phyloP scores from a whole-genome alignment of 1,139 yeast species.

The Candida tropicalis region DNA sequence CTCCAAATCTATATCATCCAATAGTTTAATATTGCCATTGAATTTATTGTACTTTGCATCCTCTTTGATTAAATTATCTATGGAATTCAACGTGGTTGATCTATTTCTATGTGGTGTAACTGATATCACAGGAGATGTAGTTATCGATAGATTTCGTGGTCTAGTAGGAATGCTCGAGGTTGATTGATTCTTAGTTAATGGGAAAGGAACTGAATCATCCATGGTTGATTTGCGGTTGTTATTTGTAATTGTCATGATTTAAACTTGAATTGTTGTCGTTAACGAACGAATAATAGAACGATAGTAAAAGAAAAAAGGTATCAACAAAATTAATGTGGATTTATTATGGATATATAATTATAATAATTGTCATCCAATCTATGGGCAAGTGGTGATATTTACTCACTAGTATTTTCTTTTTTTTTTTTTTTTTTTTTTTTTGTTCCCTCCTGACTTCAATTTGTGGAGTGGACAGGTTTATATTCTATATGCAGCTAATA shows the following conservation, averaged over 20 bases:
- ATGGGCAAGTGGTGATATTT: too few species aligned
- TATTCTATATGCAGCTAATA: too few species aligned
- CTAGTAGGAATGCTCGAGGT: slow-evolving; percentile 6
- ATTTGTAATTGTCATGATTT: not conserved
- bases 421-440: too few species aligned
- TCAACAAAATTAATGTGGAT: too few species aligned
- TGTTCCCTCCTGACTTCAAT: too few species aligned
- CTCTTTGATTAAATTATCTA: slow-evolving; percentile 18
- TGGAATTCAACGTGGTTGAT: slow-evolving; percentile 9
- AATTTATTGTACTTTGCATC: slow-evolving; percentile 14
- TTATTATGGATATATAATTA: too few species aligned
- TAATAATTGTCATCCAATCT: too few species aligned
- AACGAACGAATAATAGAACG: too few species aligned
- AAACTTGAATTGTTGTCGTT: not conserved
- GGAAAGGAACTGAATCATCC: slow-evolving; percentile 2
- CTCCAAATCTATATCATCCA: slow-evolving; percentile 39
- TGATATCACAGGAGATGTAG: not conserved
- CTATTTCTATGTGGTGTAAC: slow-evolving; percentile 3
- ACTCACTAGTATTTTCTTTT: too few species aligned
- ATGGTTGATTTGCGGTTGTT: not conserved
- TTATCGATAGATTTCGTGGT: not conserved
- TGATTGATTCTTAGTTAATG: slow-evolving; percentile 5
- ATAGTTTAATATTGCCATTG: slow-evolving; percentile 11
- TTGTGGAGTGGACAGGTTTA: too few species aligned
- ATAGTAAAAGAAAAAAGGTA: too few species aligned